Evolutionary conservation across 2,329 filamentous ascomycete genomes (phyloP), one percentile per base, ranked within the genome.

Genomic region (Coniella vitis): DNA sequence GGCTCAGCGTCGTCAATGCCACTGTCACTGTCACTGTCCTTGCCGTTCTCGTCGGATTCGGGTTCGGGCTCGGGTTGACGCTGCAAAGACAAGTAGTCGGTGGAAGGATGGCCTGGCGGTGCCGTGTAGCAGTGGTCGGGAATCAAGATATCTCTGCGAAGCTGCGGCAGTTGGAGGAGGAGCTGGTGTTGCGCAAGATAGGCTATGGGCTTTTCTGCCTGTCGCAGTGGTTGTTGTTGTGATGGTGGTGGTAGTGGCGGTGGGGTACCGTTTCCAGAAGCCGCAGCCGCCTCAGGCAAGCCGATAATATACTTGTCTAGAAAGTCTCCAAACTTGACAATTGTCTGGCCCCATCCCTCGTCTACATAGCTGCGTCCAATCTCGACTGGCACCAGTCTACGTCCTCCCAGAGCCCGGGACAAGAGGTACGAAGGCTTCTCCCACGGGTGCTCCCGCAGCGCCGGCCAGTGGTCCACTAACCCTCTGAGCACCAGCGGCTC

Each of bases 181-280:
- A 98, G 77, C 57, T 91, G 82, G 67, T 97, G 89, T 62, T 98
- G 93, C 8, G 93, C 93, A 38, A 98, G 79, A 63, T 98, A 98
- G 12, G 84, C 88, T 10, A 75, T 81, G n/a, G n/a, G 55, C 50
- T 21, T 16, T 34, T 17, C n/a, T 25, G 19, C 9, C 14, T 10
- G 25, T 10, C 5, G 25, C 25, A 14, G 22, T 7, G 25, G 39
- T n/a, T 22, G 16, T n/a, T n/a, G n/a, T n/a, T n/a, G n/a, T n/a
- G n/a, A 17, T 19, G 38, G 31, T 7, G 19, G 31, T 39, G 39
- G 17, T 32, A 16, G 12, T 49, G 25, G 36, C 20, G 36, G 10
- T 21, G 14, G 22, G n/a, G n/a, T 29, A 10, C 25, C 25, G 10
- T 29, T 29, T 29, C 25, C 25, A 29, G 5, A 10, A 29, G 5